A percentile compares a stretch with the other conserved stretches of the same genome.
phyloP scores from a whole-genome alignment of 805 yeast species.

The Candida dajiaensis region DNA sequence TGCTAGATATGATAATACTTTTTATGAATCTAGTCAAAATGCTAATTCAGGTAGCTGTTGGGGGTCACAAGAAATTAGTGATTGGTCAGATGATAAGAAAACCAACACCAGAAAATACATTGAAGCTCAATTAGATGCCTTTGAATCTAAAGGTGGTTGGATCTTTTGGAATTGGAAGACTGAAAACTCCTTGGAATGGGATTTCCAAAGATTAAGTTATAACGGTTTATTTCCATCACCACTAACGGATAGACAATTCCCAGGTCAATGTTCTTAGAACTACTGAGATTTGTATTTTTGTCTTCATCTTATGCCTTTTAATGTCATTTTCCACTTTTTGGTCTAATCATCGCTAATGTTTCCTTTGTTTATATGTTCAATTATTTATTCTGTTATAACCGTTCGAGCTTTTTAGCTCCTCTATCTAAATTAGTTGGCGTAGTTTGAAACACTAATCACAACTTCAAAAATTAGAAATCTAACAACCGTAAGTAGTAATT shows the following conservation, averaged over 20 bases:
- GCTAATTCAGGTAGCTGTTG: constrained; percentile 51
- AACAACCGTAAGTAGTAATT: no score
- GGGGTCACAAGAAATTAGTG: constrained; percentile 34
- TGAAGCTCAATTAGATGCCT: constrained; percentile 90
- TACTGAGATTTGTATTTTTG: no score
- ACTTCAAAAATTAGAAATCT: no score
- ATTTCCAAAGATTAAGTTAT: constrained; percentile 52
- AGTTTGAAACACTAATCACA: no score
- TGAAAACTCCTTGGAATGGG: constrained; percentile 83
- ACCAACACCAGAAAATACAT: constrained; percentile 58
- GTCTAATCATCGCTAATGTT: no score
- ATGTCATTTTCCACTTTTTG: neutral
- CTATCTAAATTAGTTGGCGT: no score
- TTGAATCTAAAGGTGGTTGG: constrained; percentile 77
- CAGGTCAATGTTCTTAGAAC: constrained; percentile 49
- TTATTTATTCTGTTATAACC: no score
- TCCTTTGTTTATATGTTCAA: no score
- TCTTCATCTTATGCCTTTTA: neutral
- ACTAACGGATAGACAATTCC: constrained; percentile 56
- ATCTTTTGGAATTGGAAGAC: constrained; percentile 93
- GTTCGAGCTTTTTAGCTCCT: no score
- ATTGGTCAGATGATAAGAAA: constrained; percentile 59
- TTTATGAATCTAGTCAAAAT: constrained; percentile 20
- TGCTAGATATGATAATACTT: constrained; percentile 71
- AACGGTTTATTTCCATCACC: constrained; percentile 79